Base-by-base conservation (phyloP, 139 green algal genomes). In the Chlorella sp. region DNA sequence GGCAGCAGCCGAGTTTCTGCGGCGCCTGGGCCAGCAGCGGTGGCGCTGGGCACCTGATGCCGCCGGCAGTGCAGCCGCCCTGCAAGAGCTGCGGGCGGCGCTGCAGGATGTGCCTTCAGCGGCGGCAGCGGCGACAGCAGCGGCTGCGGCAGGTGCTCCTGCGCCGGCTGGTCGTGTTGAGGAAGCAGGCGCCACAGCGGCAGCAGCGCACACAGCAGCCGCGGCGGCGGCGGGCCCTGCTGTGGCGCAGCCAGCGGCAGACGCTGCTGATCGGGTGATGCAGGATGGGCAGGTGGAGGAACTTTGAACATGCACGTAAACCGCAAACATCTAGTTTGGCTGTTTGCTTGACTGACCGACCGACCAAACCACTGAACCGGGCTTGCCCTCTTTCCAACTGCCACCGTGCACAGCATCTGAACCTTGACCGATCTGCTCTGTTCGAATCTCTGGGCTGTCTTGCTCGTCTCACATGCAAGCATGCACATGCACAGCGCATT, bases 31-130 rank as follows among this genome's bases (percentile, higher is more conserved):
- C 7, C 77, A 43, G 77, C 58, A 28, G 56, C 32, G 58, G 36
- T 74, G 77, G 77, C 60, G 77, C 58, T 83, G 51, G 77, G 77
- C 26, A 44, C 38, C 28, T 44, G 40, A 64, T 40, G 76, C 54
- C 11, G 54, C 51, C 0, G 76, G 76, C 54, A 68, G 32, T 32
- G 67, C 19, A 28, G 67, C n/a, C 36, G 67, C 34, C 34, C 9
- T 46, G 34, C 34, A 46, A 36, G 24, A 38, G 14, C n/a, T 38
- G 34, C 34, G 26, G 34, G 67, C 67, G 64, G 32, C 34, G 32
- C 64, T 70, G 64, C 64, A 38, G 16, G 24, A 32, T 34, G 67
- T 22, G 14, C 16, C 67, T 73, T 32, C 11, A 38, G 9, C 65
- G 13, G 34, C 34, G 1, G 67, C 16, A 3, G 34, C 34, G 16